Conservation (phyloP, 192 early-diverging fungal species). For the Dimargaris cristalligena region DNA sequence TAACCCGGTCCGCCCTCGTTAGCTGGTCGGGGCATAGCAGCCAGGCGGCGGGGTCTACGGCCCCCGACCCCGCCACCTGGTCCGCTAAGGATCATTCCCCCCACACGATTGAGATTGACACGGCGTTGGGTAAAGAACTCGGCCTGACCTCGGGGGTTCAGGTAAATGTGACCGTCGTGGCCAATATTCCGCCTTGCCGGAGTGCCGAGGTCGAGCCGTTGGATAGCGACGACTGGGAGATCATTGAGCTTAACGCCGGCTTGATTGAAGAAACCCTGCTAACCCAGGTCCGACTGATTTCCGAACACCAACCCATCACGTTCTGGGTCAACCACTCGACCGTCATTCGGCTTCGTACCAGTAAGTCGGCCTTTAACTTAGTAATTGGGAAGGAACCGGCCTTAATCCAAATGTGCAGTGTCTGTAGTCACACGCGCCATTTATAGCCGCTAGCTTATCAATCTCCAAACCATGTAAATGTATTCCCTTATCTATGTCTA, state of each 20-base stretch:
- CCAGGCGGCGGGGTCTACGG: conserved; percentile 14
- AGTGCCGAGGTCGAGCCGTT: conserved; percentile 49
- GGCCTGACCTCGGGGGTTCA: conserved; percentile 40
- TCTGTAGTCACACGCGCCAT: no score
- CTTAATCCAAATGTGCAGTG: no score
- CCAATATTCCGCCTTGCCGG: conserved; percentile 32
- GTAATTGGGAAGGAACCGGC: no score
- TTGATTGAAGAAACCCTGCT: conserved; percentile 52
- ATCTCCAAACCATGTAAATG: no score
- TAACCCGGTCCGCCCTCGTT: conserved; percentile 22
- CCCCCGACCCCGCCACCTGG: conserved; percentile 2
- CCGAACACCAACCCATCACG: conserved; percentile 42
- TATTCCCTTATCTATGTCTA: no score
- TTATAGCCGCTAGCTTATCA: no score
- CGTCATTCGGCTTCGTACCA: conserved; percentile 36
- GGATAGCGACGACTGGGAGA: conserved; percentile 12
- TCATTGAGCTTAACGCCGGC: conserved; percentile 50
- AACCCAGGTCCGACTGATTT: conserved; percentile 49
- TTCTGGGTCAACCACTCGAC: conserved; percentile 60
- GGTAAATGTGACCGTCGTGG: conserved; percentile 42
- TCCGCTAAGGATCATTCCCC: background rate
- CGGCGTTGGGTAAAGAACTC: conserved; percentile 41
- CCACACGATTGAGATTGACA: conserved; percentile 51
- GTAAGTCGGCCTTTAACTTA: conserved; percentile 29
- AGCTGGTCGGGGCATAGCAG: conserved; percentile 17